phyloP scores from a whole-genome alignment of 2,329 filamentous ascomycete species.

The Westerdykella ornata region DNA sequence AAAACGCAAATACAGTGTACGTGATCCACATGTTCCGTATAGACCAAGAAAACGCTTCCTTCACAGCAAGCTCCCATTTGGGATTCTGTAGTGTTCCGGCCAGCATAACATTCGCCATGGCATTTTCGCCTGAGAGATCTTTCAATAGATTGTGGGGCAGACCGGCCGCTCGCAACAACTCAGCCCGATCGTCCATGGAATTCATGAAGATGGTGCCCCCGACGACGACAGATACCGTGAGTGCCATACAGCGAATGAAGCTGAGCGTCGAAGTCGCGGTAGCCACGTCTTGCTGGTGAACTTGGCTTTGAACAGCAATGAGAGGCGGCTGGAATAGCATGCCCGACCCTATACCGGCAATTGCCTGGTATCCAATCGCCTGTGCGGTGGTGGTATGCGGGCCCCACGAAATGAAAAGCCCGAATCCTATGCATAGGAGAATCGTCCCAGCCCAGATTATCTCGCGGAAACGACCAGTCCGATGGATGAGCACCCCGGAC shows the following conservation, averaged over 20 bases:
- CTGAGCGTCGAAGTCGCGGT: constrained; percentile 48
- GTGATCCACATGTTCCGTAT: constrained; percentile 46
- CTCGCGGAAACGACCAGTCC: constrained; percentile 39
- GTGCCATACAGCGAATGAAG: constrained; percentile 43
- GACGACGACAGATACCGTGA: constrained; percentile 45
- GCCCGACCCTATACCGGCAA: constrained; percentile 48
- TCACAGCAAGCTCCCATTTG: constrained; percentile 39
- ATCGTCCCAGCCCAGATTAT: constrained; percentile 32
- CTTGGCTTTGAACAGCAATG: constrained; percentile 51
- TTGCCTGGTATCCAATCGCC: constrained; percentile 46
- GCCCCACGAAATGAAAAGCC: constrained; percentile 31
- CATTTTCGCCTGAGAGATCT: constrained; percentile 51
- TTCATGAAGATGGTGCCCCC: constrained; percentile 49
- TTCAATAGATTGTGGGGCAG: constrained; percentile 46
- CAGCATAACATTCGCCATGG: constrained; percentile 54
- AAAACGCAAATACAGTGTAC: constrained; percentile 38
- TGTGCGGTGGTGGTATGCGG: constrained; percentile 20
- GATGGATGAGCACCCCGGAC: constrained; percentile 44
- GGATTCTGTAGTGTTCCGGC: constrained; percentile 46
- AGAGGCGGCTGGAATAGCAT: constrained; percentile 51
- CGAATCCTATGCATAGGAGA: constrained; percentile 30
- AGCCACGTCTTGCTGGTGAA: constrained; percentile 46
- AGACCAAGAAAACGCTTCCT: constrained; percentile 40
- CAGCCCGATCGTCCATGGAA: constrained; percentile 53
- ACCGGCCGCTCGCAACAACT: constrained; percentile 40